Percentiles rank a stretch among this genome's conserved stretches.
Evolutionary conservation across 306 rosid species (phyloP).

Genomic region (Corylus avellana): DNA sequence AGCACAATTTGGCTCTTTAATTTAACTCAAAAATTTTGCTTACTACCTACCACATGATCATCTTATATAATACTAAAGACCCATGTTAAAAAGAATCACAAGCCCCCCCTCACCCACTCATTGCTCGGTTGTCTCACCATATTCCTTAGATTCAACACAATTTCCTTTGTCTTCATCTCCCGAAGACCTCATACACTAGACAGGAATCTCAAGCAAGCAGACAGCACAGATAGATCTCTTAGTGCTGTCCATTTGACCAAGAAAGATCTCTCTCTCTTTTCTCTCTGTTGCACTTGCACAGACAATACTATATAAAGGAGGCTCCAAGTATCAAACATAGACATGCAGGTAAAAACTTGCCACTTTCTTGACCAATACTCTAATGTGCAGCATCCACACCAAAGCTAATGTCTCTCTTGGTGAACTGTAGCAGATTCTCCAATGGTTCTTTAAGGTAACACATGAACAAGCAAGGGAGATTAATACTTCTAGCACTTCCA

Average conservation of each 20-base stretch:
- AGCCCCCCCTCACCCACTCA: conserved; percentile 68
- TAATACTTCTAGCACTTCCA: background rate
- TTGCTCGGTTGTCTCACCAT: conserved; percentile 76
- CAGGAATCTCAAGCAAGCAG: conserved; percentile 72
- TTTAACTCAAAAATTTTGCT: conserved; percentile 13
- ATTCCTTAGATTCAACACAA: conserved; percentile 64
- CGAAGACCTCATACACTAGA: conserved; percentile 43
- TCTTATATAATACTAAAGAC: conserved; percentile 39
- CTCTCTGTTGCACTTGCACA: background rate
- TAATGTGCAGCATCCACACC: conserved; percentile 32
- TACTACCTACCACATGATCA: conserved; percentile 42
- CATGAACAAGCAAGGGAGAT: conserved; percentile 15
- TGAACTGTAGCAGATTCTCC: conserved; percentile 52
- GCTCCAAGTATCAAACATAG: conserved; percentile 25
- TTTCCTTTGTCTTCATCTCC: conserved; percentile 65
- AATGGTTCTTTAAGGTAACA: conserved; percentile 7
- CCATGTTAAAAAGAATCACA: conserved; percentile 70
- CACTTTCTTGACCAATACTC: conserved; percentile 28
- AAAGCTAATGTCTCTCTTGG: conserved; percentile 34
- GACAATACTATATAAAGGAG: conserved; percentile 23
- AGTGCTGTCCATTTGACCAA: conserved; percentile 56
- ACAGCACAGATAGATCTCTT: conserved; percentile 66
- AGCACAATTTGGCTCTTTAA: conserved; percentile 22
- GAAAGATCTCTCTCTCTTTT: conserved; percentile 32
- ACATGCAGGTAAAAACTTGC: conserved; percentile 47